Base-by-base conservation (phyloP, 192 early-diverging fungal genomes). In the Backusella circina region DNA sequence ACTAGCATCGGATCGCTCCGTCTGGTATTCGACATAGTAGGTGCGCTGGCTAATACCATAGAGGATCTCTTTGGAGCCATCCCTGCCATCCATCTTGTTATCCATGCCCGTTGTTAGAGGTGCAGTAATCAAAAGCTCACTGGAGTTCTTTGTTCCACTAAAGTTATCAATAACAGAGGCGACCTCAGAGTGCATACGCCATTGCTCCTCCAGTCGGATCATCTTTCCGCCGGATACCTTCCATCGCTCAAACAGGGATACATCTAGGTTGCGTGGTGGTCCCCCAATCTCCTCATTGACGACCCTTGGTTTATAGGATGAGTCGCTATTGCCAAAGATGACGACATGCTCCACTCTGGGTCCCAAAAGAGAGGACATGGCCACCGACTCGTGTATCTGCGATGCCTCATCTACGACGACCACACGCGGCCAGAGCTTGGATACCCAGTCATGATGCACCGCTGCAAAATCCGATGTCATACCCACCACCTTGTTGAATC, bases 381-480 rank as follows among this genome's bases (percentile, higher is more conserved):
- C 26, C 4, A 36, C 12, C 6, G 75, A 35, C 18, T 74, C 79
- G 1, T 64, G 38, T 5, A 80, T 77, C 16, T 75, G 57, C 0
- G 70, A 65, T 1, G 82, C 69, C 28, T 75, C 74, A 35, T 83
- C 82, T 12, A 77, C 75, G 18, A 83, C 61, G 0, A 78, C 68
- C 0, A 73, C 69, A 38, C 66, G 68, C 0, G 82, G 79, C 30
- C 35, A 66, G 0, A 80, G 51, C 0, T 23, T 50, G 0, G 23
- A 13, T n/a, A 83, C 18, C 26, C 80, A 66, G 26, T 77, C 74
- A 23, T 54, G 79, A 67, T 77, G 41, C 2, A 65, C 21, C 4
- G 69, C 32, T 3, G 82, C 82, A 71, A 80, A 80, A 28, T 64
- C 68, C 2, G 76, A 35, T 0, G 82, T 83, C 71, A 83, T 80